Evolutionary conservation across 78 protist genomes (phyloP).

Genomic region (Chrysochromulina parva): DNA sequence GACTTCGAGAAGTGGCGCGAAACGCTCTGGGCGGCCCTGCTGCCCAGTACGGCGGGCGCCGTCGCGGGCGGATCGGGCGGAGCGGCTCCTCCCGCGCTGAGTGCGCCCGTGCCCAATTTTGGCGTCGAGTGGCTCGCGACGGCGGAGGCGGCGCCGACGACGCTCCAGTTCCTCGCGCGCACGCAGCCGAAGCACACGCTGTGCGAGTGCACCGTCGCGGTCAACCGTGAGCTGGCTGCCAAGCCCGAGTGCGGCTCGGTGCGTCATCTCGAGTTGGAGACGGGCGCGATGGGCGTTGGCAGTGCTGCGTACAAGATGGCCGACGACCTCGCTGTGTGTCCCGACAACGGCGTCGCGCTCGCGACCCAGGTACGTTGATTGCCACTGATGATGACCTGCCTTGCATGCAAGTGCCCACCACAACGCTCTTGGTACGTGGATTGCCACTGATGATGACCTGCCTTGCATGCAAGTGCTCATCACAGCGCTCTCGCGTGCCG

Average conservation of each 20-base stretch:
- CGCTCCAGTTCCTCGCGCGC: too few relatives aligned
- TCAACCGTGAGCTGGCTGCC: conserved; percentile 13
- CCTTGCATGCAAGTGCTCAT: too few relatives aligned
- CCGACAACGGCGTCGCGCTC: conserved; percentile 60
- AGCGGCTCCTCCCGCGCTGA: too few relatives aligned
- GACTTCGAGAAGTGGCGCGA: conserved; percentile 28
- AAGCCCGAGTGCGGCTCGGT: conserved; percentile 1
- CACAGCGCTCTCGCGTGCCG: too few relatives aligned
- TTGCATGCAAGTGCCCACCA: too few relatives aligned
- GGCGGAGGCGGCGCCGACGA: background rate
- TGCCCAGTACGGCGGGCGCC: too few relatives aligned
- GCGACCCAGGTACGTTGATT: conserved; percentile 2
- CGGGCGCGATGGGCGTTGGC: background rate
- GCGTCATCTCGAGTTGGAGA: background rate
- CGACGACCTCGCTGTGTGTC: conserved; percentile 80
- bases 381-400: too few relatives aligned
- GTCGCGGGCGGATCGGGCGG: too few relatives aligned
- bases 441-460: too few relatives aligned
- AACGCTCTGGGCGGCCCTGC: background rate
- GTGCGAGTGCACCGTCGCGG: background rate
- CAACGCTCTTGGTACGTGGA: too few relatives aligned
- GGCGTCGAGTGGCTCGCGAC: background rate
- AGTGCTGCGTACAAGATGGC: conserved; percentile 63
- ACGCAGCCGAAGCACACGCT: too few relatives aligned
- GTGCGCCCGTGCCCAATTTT: background rate